Percentiles rank a stretch among this genome's conserved stretches.
Conservation (phyloP, 768 basidiomycete species). For the Auriscalpium microsporum region DNA sequence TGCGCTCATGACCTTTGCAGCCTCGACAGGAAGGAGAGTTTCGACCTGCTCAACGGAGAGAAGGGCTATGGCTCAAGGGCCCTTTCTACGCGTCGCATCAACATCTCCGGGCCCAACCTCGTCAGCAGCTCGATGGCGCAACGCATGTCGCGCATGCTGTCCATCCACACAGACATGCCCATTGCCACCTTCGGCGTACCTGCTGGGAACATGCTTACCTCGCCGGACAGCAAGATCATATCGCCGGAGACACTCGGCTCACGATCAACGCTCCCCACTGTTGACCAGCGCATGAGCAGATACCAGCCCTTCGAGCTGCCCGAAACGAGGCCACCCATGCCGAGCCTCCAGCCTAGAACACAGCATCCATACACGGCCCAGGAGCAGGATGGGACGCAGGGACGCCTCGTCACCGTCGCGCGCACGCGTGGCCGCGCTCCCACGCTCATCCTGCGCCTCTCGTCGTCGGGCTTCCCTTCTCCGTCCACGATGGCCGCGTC, state of each 20-base stretch:
- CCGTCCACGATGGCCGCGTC: slow-evolving; percentile 1
- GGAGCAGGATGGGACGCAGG: neutral
- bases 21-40: slow-evolving; percentile 9
- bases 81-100: slow-evolving; percentile 6
- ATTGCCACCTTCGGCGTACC: neutral
- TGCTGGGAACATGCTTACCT: neutral
- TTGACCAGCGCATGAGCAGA: neutral
- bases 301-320: neutral
- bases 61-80: neutral
- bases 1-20: neutral
- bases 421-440: slow-evolving; percentile 2
- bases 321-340: too few species aligned
- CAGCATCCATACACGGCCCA: neutral
- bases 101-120: slow-evolving; percentile 9
- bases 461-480: neutral
- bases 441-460: slow-evolving; percentile 10
- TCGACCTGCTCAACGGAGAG: slow-evolving; percentile 9
- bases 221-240: neutral
- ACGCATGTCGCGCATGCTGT: slow-evolving; percentile 4
- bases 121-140: slow-evolving; percentile 3
- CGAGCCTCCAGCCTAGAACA: neutral
- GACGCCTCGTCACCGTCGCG: slow-evolving; percentile 3
- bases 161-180: neutral
- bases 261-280: neutral
- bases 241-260: neutral